Base-by-base conservation (phyloP, 2,329 filamentous ascomycete species). In the Teratosphaeria epicoccoides region DNA sequence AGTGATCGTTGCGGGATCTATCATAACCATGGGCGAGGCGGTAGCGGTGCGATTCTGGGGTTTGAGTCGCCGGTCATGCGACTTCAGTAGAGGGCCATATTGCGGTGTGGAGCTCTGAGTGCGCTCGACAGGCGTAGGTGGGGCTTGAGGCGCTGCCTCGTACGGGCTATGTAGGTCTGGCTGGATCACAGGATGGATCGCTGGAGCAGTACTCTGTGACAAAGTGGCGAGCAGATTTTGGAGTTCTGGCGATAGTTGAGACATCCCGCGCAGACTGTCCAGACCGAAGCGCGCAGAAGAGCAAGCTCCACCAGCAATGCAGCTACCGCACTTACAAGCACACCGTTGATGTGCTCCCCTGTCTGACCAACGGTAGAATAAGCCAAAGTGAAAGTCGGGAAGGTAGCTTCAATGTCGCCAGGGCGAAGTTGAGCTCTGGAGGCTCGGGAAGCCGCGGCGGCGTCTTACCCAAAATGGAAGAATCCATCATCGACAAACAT, bases 1-100 rank as follows among this genome's bases (percentile, higher is more conserved):
- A 6, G 68, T 74, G 52, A 76, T 76, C 0, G 69, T 72, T 0
- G 73, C 68, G 28, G 73, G 71, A 55, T 76, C 71, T 20, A 75
- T 70, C 52, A 59, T 61, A n/a, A 57, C 58, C 48, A 51, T 59
- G 22, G 55, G 53, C 20, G 59, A 51, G 3, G 60, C 46, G 43
- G 52, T 50, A 40, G 49, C 52, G 23, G 60, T 53, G 22, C 55
- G 56, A 26, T 50, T 58, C 46, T 63, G 62, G 6, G 59, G 59
- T 29, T 52, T 56, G 5, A 60, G 49, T 23, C 59, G 58, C 11
- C 58, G 60, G 49, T 63, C 60, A 29, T 25, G n/a, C 43, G 28
- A 20, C n/a, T 28, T 46, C 10, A 17, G 24, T 37, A 33, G 47
- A 43, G 20, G 6, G 10, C n/a, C 33, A 17, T 22, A 40, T 9